These are phyloP conservation scores for Odontarrhena argentea DNA, from an alignment of 345 rosid genomes.

Conservation along the genomic window DNA sequence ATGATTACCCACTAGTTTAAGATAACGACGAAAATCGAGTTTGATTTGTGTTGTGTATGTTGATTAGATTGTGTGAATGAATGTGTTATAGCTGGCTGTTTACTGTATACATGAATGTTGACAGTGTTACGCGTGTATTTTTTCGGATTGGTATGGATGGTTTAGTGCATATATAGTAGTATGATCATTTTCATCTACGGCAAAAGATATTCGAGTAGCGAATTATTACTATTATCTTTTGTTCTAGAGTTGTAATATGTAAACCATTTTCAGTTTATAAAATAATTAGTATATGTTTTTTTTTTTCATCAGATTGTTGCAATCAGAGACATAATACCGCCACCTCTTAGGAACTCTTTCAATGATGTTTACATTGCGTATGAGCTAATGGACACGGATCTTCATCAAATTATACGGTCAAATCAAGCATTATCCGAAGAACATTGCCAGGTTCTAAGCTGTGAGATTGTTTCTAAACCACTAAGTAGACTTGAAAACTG, in stretches of 20 bases:
- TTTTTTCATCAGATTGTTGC: conserved; percentile 76
- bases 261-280: not conserved
- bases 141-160: not conserved
- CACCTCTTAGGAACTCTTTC: conserved; percentile 76
- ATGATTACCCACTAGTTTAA: not conserved
- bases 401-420: conserved; percentile 86
- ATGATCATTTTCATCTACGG: conserved; percentile 17
- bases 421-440: conserved; percentile 87
- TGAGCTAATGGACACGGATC: conserved; percentile 95
- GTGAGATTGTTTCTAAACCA: conserved; percentile 22
- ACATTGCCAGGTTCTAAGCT: conserved; percentile 80
- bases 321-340: conserved; percentile 96
- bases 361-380: conserved; percentile 97
- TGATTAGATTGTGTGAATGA: conserved; percentile 16
- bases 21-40: not conserved
- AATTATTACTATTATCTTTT: not conserved
- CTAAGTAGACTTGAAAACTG: not conserved
- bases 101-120: conserved; percentile 1
- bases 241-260: not conserved
- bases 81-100: conserved; percentile 27
- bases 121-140: conserved; percentile 9
- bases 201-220: not conserved
- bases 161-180: not conserved
- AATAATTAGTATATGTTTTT: not conserved
- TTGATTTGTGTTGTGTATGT: conserved; percentile 10